phyloP scores from a whole-genome alignment of 208 protist species.

The Acanthamoeba healyi region DNA sequence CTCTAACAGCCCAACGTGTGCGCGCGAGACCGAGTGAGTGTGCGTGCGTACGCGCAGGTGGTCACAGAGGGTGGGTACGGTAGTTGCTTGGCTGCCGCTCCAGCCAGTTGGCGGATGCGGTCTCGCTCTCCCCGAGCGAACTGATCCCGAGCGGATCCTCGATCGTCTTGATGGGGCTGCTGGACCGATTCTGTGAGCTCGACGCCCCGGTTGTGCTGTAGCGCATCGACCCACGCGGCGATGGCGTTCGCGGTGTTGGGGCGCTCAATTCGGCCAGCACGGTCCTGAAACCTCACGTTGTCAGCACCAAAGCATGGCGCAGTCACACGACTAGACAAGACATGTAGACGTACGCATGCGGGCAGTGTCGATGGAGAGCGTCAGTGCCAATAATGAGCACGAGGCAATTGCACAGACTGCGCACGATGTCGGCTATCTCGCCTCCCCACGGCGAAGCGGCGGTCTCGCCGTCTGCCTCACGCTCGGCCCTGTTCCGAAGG shows the following conservation, averaged over 20 bases:
- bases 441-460: neutral
- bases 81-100: constrained; percentile 4
- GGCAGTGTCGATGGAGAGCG: constrained; percentile 30
- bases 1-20: neutral
- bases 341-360: neutral
- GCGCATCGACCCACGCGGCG: neutral
- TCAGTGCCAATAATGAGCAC: constrained; percentile 1
- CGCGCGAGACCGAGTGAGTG: neutral
- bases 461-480: neutral
- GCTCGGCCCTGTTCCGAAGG: constrained; percentile 32
- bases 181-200: neutral
- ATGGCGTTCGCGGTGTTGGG: neutral
- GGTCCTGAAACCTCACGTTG: neutral
- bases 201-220: neutral
- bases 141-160: neutral
- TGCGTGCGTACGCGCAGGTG: neutral
- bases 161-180: neutral
- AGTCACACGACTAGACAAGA: neutral
- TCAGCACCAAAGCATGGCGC: neutral
- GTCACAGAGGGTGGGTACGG: neutral
- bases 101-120: neutral
- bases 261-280: constrained; percentile 25
- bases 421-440: constrained; percentile 38
- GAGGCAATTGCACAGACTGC: constrained; percentile 29
- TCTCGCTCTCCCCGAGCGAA: neutral